These are phyloP conservation scores for Gastrolobium bilobum DNA, from an alignment of 306 rosid species.

Conservation along the genomic window DNA sequence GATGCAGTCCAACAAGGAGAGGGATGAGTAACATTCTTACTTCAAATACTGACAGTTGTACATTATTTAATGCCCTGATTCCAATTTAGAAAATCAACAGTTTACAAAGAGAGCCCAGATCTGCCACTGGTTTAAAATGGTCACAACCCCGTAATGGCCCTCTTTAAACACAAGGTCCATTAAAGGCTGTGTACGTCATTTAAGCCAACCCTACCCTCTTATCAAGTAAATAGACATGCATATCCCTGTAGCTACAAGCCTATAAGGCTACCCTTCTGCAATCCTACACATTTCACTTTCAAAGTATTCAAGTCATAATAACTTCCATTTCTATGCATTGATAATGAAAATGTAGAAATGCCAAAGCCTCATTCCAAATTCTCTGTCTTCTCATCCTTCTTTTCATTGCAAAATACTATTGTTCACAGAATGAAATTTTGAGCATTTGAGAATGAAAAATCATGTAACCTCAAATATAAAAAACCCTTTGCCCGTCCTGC, in stretches of 20 bases:
- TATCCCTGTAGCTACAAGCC: constrained; percentile 37
- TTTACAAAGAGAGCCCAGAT: constrained; percentile 42
- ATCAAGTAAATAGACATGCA: constrained; percentile 34
- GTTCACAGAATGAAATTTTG: not conserved
- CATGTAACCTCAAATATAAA: not conserved
- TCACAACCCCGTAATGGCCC: constrained; percentile 24
- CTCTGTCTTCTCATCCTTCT: not conserved
- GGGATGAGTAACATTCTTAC: constrained; percentile 32
- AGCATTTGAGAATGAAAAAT: constrained; percentile 33
- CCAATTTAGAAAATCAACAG: constrained; percentile 45
- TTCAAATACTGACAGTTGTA: constrained; percentile 23
- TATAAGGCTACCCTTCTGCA: constrained; percentile 37
- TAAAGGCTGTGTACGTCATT: constrained; percentile 48
- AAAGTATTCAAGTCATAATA: constrained; percentile 36
- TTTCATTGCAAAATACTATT: constrained; percentile 10
- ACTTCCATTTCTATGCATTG: no score
- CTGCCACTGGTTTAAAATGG: constrained; percentile 44
- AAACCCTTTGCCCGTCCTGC: not conserved
- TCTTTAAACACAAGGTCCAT: constrained; percentile 41
- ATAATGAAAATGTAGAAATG: constrained; percentile 22
- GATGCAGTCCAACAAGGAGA: constrained; percentile 28
- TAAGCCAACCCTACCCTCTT: constrained; percentile 30
- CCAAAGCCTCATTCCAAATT: not conserved
- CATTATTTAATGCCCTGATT: constrained; percentile 45
- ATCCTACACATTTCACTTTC: constrained; percentile 50